These are phyloP conservation scores for Persicaria maculosa DNA, from an alignment of 148 eudicot species.

Conservation along the genomic window DNA sequence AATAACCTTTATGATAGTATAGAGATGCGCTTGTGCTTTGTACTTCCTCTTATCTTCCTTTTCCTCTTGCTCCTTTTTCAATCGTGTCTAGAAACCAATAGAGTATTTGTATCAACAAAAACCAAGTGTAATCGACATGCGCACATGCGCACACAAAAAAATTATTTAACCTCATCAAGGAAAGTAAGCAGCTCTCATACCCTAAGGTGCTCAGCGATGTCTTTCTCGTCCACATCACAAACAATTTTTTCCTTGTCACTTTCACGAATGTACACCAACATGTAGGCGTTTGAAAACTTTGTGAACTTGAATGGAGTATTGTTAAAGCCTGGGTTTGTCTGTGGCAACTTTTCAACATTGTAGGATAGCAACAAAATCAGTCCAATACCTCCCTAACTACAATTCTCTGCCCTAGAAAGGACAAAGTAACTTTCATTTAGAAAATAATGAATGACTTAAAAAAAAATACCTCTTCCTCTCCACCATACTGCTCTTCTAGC, in stretches of 20 bases:
- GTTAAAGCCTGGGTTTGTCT: conserved; percentile 84
- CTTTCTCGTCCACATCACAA: conserved; percentile 90
- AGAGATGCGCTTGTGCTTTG: conserved; percentile 94
- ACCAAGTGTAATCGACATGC: not conserved
- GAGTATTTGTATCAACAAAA: not conserved
- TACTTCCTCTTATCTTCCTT: conserved; percentile 83
- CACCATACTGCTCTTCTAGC: conserved; percentile 94
- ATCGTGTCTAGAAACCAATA: conserved; percentile 38
- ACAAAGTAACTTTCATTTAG: not conserved
- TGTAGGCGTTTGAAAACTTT: conserved; percentile 96
- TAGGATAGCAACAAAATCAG: conserved; percentile 9
- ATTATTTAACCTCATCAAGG: not conserved
- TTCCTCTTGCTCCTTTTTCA: conserved; percentile 90
- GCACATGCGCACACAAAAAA: not conserved
- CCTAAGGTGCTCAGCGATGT: conserved; percentile 93
- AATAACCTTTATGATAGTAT: conserved; percentile 91
- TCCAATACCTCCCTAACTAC: not conserved
- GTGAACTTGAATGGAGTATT: conserved; percentile 79
- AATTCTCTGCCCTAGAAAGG: not conserved
- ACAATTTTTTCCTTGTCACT: conserved; percentile 92
- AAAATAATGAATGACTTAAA: not conserved
- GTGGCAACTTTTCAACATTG: conserved; percentile 57
- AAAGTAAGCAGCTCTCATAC: conserved; percentile 33
- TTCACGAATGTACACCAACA: conserved; percentile 96
- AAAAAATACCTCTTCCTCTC: conserved; percentile 86